Evolutionary conservation across 768 basidiomycete species (phyloP), one percentile per base, ranked within the genome.

Genomic region (Suillus weaverae): DNA sequence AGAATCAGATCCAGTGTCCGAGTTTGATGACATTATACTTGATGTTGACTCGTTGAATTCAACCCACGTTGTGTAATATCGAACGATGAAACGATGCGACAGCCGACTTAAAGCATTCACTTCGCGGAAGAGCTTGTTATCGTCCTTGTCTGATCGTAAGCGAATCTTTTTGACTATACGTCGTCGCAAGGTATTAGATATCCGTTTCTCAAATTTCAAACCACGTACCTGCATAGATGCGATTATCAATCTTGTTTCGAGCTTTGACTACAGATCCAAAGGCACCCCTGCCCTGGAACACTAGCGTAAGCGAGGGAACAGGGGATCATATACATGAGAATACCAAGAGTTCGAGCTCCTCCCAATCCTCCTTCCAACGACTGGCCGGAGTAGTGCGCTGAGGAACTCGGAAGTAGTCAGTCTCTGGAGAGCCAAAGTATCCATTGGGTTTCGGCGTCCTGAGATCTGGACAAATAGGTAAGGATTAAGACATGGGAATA

Each of bases 251-350:
- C 79, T 88, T 92, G 71, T 97, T 95, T 54, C 89, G 83, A 3
- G 95, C 95, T 73, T 97, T 97, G 36, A 97, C 94, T 0, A 97
- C 95, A n/a, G 93, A 92, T 0, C 95, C 95, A 74, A 94, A 97
- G 0, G 86, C 94, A 0, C 95, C 95, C 72, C 90, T 90, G 0
- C 95, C 95, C 91, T 94, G 66, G 6, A 2, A 41, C 8, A 33
- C 53, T 13, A 62, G 44, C 9, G 9, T 48, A 22, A 62, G 16
- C 61, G 53, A 13, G 54, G 39, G 26, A 50, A 61, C 32, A 30
- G 26, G 14, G 26, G 62, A 55, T 14, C 46, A 51, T 10, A 39
- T 30, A 43, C 13, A 70, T 82, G 41, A 41, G 57, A 70, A 59
- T 70, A 89, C 94, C 71, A 97, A 72, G 38, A 94, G 80, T 72